Base-by-base conservation (phyloP, 768 basidiomycete genomes). In the Lactarius hengduanensis region DNA sequence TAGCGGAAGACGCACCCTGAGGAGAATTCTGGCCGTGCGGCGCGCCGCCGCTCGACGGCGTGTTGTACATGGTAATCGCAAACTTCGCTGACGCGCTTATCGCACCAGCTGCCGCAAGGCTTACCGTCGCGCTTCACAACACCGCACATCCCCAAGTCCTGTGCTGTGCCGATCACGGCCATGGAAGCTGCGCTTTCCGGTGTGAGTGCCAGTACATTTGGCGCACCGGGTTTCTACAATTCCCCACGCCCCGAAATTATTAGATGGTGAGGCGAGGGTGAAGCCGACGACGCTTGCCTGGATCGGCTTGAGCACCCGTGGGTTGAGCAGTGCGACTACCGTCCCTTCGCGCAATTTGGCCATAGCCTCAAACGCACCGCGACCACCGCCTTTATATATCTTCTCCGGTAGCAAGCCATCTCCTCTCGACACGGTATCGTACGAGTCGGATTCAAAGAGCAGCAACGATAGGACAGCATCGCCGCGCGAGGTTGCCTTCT, bases 51-150 rank as follows among this genome's bases (percentile, higher is more conserved):
- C 75, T 92, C 82, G 4, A 98, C 86, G 0, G 95, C 92, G 28
- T 83, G 82, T 67, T 93, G 88, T 47, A 98, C 76, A 77, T 99
- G 97, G 76, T 85, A 99, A 53, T 98, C 96, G 76, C 97, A 99
- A 3, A 91, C 88, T 22, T 91, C 89, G 74, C 86, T 83, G 72
- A 91, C 83, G 34, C 94, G 88, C 70, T 89, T 93, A 77, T 99
- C 96, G 59, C 88, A 92, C 96, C 96, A 98, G 62, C 86, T 83
- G 10, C 87, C 87, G 71, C 97, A 98, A 2, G 81, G 72, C 59
- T 89, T 88, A 1, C 94, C 94, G 65, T 96, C 94, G 61, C 84
- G 83, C 73, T 89, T 91, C 55, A 80, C 73, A 11, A 90, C 94
- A 2, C 78, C 79, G 73, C 97, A 99, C 80, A 87, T 87, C 0